A percentile compares a stretch with the other conserved stretches of the same genome.
Conservation (phyloP, 2,329 filamentous ascomycete genomes). For the Ophiostoma ips region DNA sequence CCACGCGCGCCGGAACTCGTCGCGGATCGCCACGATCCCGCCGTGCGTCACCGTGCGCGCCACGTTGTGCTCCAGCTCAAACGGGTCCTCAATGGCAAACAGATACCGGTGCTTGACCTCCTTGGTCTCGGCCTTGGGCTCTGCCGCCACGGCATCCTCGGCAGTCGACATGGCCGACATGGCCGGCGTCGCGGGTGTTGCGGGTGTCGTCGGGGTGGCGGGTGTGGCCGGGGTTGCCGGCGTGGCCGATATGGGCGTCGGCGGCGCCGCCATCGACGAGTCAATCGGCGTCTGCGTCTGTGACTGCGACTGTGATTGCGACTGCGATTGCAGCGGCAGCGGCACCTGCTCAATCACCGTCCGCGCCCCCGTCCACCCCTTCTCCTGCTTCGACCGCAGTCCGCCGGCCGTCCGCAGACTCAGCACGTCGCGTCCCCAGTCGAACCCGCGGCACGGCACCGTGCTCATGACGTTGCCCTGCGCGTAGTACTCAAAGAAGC, state of each 20-base stretch:
- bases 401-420: conserved; percentile 62
- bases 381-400: conserved; percentile 57
- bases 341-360: conserved; percentile 40
- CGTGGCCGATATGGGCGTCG: not conserved
- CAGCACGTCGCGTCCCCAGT: conserved; percentile 68
- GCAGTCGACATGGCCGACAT: too few relatives aligned
- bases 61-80: conserved; percentile 78
- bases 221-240: conserved; percentile 12
- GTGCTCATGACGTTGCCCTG: conserved; percentile 41
- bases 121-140: conserved; percentile 30
- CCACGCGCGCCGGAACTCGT: conserved; percentile 74
- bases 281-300: not conserved
- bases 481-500: conserved; percentile 82
- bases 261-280: not conserved
- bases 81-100: conserved; percentile 84
- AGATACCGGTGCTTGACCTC: conserved; percentile 70
- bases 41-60: conserved; percentile 73
- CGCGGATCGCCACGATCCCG: conserved; percentile 67
- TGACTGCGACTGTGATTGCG: too few relatives aligned
- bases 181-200: conserved; percentile 9
- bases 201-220: conserved; percentile 6
- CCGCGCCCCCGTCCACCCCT: conserved; percentile 77
- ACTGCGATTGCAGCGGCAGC: not conserved
- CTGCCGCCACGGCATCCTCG: not conserved
- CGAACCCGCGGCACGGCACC: conserved; percentile 45